Conservation (phyloP, 192 early-diverging fungal species). For the Chytriomyces confervae region DNA sequence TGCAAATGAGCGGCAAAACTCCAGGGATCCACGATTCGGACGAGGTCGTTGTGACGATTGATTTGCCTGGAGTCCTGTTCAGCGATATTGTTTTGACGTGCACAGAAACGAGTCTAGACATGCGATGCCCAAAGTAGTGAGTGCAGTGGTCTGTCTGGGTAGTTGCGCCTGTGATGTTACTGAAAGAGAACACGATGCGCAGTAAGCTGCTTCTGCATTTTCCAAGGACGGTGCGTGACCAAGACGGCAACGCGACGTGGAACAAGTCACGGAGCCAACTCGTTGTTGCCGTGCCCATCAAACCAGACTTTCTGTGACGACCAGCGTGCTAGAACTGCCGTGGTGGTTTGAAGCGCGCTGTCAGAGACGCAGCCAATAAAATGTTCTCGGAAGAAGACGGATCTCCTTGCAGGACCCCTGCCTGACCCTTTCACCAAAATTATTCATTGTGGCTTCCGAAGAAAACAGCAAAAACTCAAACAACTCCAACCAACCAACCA, state of each 20-base stretch:
- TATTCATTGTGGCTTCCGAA: no score
- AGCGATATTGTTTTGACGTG: conserved; percentile 27
- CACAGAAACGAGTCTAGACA: conserved; percentile 17
- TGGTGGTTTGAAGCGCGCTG: no score
- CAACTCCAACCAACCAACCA: no score
- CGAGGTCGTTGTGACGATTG: conserved; percentile 23
- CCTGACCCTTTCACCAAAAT: no score
- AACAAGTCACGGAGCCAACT: not conserved
- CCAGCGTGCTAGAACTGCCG: no score
- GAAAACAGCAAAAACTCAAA: no score
- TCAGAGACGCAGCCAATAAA: no score
- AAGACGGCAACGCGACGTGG: conserved; percentile 28
- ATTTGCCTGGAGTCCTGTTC: conserved; percentile 24
- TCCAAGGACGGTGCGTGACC: conserved; percentile 17
- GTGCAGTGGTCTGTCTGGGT: not conserved
- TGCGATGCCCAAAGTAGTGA: conserved; percentile 36
- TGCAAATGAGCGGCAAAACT: conserved; percentile 34
- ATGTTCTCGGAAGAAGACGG: no score
- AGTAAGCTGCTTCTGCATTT: conserved; percentile 32
- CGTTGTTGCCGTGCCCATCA: conserved; percentile 15
- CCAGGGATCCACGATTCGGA: conserved; percentile 19
- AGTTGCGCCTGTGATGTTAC: not conserved
- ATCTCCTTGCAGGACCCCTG: no score
- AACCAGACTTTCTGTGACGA: not conserved
- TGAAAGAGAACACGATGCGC: not conserved